Conservation (phyloP, 805 yeast species). For the Spathaspora arborariae region DNA sequence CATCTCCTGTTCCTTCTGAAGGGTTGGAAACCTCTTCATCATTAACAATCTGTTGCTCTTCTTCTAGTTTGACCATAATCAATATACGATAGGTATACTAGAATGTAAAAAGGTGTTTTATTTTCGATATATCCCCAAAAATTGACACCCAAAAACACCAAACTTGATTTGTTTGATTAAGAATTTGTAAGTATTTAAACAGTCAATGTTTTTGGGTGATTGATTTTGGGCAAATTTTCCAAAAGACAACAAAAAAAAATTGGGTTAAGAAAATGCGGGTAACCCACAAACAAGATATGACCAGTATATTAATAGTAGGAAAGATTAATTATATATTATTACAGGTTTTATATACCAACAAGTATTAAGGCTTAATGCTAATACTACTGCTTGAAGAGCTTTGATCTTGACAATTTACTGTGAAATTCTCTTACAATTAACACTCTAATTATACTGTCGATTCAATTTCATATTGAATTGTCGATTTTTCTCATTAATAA, state of each 20-base stretch:
- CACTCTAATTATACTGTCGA: conserved; percentile 44
- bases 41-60: conserved; percentile 35
- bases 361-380: no score
- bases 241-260: not conserved
- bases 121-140: not conserved
- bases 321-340: no score
- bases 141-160: not conserved
- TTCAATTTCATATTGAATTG: conserved; percentile 68
- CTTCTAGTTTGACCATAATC: conserved; percentile 27
- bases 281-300: not conserved
- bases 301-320: no score
- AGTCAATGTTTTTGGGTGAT: not conserved
- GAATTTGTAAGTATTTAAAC: not conserved
- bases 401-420: not conserved
- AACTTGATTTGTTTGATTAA: not conserved
- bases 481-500: conserved; percentile 67
- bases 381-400: not conserved
- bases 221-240: not conserved
- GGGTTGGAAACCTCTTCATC: conserved; percentile 15
- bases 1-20: conserved; percentile 35
- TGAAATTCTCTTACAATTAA: not conserved
- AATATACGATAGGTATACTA: not conserved
- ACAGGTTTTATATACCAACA: no score
- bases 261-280: not conserved
- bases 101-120: not conserved